Percentiles rank a stretch among this genome's conserved stretches.
Evolutionary conservation across 345 rosid species (phyloP).

Genomic region (Microthlaspi erraticum): DNA sequence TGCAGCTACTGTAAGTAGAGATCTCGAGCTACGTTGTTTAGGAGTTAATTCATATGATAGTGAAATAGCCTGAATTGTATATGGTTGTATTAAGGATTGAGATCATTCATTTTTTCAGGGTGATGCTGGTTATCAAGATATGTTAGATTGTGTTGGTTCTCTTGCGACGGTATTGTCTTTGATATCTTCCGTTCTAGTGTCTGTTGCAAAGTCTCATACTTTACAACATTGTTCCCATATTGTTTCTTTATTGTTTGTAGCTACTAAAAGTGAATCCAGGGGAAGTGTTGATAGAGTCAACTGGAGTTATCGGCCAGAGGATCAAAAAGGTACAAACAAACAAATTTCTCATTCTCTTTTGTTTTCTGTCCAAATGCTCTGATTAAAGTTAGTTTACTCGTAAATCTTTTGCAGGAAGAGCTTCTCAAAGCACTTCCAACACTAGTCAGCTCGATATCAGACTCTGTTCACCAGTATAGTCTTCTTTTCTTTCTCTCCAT

Average conservation of each 20-base stretch:
- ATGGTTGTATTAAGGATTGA: background rate
- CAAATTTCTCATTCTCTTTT: background rate
- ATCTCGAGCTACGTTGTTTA: slow-evolving; percentile 15
- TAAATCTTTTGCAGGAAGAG: slow-evolving; percentile 59
- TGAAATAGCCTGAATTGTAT: background rate
- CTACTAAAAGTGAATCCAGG: slow-evolving; percentile 63
- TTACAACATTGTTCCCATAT: slow-evolving; percentile 4
- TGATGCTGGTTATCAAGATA: slow-evolving; percentile 89
- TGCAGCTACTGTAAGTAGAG: slow-evolving; percentile 82
- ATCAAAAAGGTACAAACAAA: slow-evolving; percentile 68
- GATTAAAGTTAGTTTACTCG: background rate
- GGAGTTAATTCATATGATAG: slow-evolving; percentile 13
- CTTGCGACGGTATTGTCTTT: slow-evolving; percentile 61
- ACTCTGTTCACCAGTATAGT: slow-evolving; percentile 65
- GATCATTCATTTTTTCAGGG: slow-evolving; percentile 57
- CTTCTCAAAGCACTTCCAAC: slow-evolving; percentile 81
- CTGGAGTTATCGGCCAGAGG: slow-evolving; percentile 94
- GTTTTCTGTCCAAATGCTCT: background rate
- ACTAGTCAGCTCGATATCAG: slow-evolving; percentile 63
- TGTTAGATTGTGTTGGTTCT: slow-evolving; percentile 71
- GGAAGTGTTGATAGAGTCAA: slow-evolving; percentile 85
- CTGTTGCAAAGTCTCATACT: slow-evolving; percentile 1
- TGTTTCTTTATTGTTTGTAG: slow-evolving; percentile 47
- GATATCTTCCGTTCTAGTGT: background rate
- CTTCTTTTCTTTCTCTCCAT: slow-evolving; percentile 24